Evolutionary conservation across 2,329 filamentous ascomycete genomes (phyloP).

Genomic region (Venturiaceae sp.): DNA sequence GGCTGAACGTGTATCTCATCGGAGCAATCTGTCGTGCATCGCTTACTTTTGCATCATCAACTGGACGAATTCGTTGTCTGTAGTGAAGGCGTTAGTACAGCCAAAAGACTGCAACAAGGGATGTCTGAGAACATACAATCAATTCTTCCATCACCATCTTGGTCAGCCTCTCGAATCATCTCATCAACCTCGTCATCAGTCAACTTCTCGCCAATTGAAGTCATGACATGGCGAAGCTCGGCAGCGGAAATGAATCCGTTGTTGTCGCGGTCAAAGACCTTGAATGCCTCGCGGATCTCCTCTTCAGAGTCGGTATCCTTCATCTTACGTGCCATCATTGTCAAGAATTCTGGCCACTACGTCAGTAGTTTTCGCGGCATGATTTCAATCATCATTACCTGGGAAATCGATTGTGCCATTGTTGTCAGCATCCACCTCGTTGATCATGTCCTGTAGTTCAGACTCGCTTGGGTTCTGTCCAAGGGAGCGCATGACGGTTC

Average conservation of each 20-base stretch:
- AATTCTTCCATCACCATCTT: constrained; percentile 54
- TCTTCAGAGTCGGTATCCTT: constrained; percentile 53
- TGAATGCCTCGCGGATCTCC: constrained; percentile 56
- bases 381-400: constrained; percentile 25
- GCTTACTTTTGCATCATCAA: constrained; percentile 46
- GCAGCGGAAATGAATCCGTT: constrained; percentile 55
- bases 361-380: neutral
- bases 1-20: neutral
- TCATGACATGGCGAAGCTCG: constrained; percentile 55
- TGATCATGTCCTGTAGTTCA: constrained; percentile 57
- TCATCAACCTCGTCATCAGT: constrained; percentile 54
- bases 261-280: constrained; percentile 57
- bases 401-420: constrained; percentile 58
- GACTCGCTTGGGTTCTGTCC: constrained; percentile 53
- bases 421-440: constrained; percentile 56
- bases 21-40: neutral
- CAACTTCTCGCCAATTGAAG: constrained; percentile 54
- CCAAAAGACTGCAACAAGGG: neutral
- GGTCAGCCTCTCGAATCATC: constrained; percentile 56
- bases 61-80: constrained; percentile 48
- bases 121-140: constrained; percentile 40
- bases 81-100: neutral
- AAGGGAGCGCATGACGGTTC: constrained; percentile 54
- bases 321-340: constrained; percentile 56
- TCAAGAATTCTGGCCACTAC: constrained; percentile 45